Conservation (phyloP, 2,329 filamentous ascomycete species). For the Cladophialophora immunda region DNA sequence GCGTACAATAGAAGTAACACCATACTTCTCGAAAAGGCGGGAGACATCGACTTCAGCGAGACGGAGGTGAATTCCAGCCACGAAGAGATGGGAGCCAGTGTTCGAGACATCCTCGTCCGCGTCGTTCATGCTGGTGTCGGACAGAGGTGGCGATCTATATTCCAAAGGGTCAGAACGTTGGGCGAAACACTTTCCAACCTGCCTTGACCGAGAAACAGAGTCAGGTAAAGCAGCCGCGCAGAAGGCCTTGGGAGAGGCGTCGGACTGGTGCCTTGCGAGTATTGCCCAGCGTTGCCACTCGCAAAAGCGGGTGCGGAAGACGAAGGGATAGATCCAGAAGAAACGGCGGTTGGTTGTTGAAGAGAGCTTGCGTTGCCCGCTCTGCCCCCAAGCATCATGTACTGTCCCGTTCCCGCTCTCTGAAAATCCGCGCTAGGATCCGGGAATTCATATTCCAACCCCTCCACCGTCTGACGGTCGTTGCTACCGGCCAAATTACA, state of each 20-base stretch:
- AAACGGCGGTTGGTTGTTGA: slow-evolving; percentile 23
- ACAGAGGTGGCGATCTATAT: slow-evolving; percentile 55
- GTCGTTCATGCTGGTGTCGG: slow-evolving; percentile 55
- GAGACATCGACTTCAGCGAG: slow-evolving; percentile 89
- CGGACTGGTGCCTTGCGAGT: not conserved
- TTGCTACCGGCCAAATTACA: slow-evolving; percentile 69
- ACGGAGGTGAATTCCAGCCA: slow-evolving; percentile 95
- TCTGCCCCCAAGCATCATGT: slow-evolving; percentile 35
- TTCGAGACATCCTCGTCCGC: slow-evolving; percentile 76
- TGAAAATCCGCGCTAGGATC: slow-evolving; percentile 70
- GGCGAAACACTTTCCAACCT: not conserved
- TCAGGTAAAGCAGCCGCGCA: too few relatives aligned
- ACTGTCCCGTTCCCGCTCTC: slow-evolving; percentile 34
- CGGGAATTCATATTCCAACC: slow-evolving; percentile 71
- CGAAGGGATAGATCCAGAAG: slow-evolving; percentile 14
- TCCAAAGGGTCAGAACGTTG: slow-evolving; percentile 34
- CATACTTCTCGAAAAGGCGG: slow-evolving; percentile 97
- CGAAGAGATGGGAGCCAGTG: slow-evolving; percentile 97
- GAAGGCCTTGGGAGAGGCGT: too few relatives aligned
- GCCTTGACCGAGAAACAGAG: too few relatives aligned
- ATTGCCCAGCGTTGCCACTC: slow-evolving; percentile 6
- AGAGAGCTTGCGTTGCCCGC: slow-evolving; percentile 38
- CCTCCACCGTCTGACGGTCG: slow-evolving; percentile 64
- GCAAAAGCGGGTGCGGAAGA: slow-evolving; percentile 5
- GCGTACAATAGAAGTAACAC: too few relatives aligned